phyloP scores from a whole-genome alignment of 1,284 basidiomycete genomes.

The Moesziomyces sp. region DNA sequence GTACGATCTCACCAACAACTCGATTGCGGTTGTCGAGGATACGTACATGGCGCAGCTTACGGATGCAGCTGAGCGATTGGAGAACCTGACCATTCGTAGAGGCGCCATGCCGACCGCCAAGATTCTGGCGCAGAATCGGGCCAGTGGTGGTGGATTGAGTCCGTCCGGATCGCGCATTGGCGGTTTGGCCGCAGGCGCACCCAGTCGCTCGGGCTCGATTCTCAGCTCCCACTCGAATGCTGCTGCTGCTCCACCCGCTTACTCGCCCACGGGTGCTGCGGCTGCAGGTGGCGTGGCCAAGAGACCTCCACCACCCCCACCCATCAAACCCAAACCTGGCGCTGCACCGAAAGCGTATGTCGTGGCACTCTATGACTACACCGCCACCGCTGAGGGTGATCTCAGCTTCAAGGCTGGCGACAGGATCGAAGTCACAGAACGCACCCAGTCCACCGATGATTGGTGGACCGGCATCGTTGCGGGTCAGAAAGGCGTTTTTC shows the following conservation, averaged over 20 bases:
- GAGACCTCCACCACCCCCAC: slow-evolving; percentile 85
- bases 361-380: slow-evolving; percentile 94
- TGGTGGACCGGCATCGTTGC: slow-evolving; percentile 97
- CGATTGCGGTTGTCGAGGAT: slow-evolving; percentile 73
- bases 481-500: slow-evolving; percentile 89
- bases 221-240: slow-evolving; percentile 6
- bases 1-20: slow-evolving; percentile 78
- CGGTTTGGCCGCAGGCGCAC: slow-evolving; percentile 36
- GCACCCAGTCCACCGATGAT: slow-evolving; percentile 85
- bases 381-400: slow-evolving; percentile 82
- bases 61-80: slow-evolving; percentile 76
- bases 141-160: slow-evolving; percentile 10
- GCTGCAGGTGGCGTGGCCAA: slow-evolving; percentile 70
- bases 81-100: slow-evolving; percentile 58
- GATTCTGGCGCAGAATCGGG: slow-evolving; percentile 44
- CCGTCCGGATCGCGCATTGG: slow-evolving; percentile 23
- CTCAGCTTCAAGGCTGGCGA: slow-evolving; percentile 92
- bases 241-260: slow-evolving; percentile 25
- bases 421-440: slow-evolving; percentile 88
- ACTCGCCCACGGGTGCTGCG: slow-evolving; percentile 13
- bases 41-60: slow-evolving; percentile 83
- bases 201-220: slow-evolving; percentile 27
- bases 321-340: slow-evolving; percentile 82
- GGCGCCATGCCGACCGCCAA: slow-evolving; percentile 51
- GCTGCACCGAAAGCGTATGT: slow-evolving; percentile 78